These are phyloP conservation scores for Neonectria sp. DNA, from an alignment of 2,329 filamentous ascomycete genomes.

Conservation along the genomic window DNA sequence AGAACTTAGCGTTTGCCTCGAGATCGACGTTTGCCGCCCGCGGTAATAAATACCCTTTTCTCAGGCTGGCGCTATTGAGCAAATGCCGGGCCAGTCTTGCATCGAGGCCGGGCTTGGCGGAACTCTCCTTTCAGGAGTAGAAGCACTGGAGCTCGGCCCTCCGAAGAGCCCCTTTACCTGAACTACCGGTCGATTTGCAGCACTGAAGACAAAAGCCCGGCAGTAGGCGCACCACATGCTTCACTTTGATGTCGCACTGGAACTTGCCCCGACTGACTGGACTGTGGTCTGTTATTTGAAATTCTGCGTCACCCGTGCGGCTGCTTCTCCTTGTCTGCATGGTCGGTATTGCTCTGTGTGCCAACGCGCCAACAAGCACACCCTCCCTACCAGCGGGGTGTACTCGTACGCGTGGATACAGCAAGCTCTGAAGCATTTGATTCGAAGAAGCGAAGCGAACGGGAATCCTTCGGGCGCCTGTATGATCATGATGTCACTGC, in stretches of 20 bases:
- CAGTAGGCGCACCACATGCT: constrained; percentile 4
- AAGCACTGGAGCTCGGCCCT: constrained; percentile 14
- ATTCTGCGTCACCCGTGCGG: not conserved
- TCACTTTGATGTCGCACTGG: not conserved
- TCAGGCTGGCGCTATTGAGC: constrained; percentile 38
- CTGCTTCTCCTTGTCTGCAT: constrained; percentile 7
- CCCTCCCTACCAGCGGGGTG: constrained; percentile 22
- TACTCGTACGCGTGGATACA: constrained; percentile 24
- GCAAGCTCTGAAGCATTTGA: constrained; percentile 12
- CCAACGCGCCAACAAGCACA: constrained; percentile 10
- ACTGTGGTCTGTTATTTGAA: not conserved
- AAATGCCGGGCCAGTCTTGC: constrained; percentile 41
- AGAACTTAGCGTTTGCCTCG: constrained; percentile 39
- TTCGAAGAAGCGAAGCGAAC: constrained; percentile 35
- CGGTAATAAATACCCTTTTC: constrained; percentile 44
- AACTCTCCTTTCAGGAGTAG: constrained; percentile 1
- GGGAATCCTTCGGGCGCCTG: constrained; percentile 31
- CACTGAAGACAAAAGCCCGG: not conserved
- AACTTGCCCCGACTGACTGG: not conserved
- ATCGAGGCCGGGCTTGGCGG: constrained; percentile 14
- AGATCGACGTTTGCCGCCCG: constrained; percentile 49
- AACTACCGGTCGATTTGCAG: not conserved
- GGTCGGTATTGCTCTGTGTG: constrained; percentile 8
- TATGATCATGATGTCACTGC: constrained; percentile 43
- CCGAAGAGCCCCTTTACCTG: constrained; percentile 3